Base-by-base conservation (phyloP, 2,329 filamentous ascomycete species). In the Calonectria montana region DNA sequence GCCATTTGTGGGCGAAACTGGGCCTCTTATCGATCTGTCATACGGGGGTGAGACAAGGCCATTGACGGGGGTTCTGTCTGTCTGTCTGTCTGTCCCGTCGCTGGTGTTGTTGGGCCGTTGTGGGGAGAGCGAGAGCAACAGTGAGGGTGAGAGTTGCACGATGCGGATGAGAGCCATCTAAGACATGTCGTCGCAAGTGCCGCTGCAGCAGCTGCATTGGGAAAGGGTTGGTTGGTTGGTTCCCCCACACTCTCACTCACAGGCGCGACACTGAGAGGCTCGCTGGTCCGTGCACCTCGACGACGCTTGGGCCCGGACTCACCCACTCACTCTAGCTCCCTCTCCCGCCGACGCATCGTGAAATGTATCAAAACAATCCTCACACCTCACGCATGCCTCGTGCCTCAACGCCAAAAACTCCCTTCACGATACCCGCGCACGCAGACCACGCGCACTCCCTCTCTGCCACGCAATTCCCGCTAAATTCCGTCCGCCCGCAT, bases 341-440 rank as follows among this genome's bases (percentile, higher is more conserved):
- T 12, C 39, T 37, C 39, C 65, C 4, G 48, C 27, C 41, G 37
- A 43, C 35, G 48, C 50, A 43, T 50, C 50, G 65, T 47, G 65
- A 65, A 16, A 53, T 50, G 29, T 37, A 61, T 50, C 50, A 59
- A 43, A 71, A 71, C 65, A 71, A 71, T 63, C 59, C 57, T 39
- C 63, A 61, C 65, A 39, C 31, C 41, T 55, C 29, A 7, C 50
- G 41, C 64, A 39, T 45, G 53, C 53, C 53, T 57, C 53, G 41
- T 57, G 53, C 53, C 53, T 57, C 64, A 55, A 67, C 64, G 29
- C 64, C 63, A 47, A 63, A 50, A 67, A 39, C 37, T 53, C 69
- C 23, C 57, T 57, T 63, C 63, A 37, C 27, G 47, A 67, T 57
- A 57, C 55, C 55, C 45, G 37, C 45, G 48, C 37, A 48, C 35